Conservation (phyloP, 148 eudicot species). For the Polygonum maritimum region DNA sequence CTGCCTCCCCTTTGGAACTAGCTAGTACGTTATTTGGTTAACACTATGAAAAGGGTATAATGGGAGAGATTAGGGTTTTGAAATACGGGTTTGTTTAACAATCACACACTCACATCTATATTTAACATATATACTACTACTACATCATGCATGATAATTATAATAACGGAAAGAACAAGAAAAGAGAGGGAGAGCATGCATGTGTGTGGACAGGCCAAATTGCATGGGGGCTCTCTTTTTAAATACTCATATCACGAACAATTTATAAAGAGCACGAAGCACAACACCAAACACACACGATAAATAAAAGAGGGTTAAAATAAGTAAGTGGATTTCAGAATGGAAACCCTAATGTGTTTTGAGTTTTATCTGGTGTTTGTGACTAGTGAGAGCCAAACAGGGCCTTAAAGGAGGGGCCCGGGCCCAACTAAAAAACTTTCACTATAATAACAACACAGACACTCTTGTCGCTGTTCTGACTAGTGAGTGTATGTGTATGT, state of each 20-base stretch:
- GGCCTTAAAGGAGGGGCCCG: neutral
- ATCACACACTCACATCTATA: too few relatives aligned
- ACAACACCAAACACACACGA: neutral
- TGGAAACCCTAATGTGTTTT: neutral
- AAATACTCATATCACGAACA: neutral
- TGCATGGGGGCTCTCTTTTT: neutral
- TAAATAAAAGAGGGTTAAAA: neutral
- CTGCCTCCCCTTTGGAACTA: neutral
- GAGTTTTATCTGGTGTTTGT: neutral
- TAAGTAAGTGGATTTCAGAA: neutral
- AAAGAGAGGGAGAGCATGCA: neutral
- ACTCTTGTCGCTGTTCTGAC: neutral
- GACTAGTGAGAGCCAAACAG: neutral
- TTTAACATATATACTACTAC: too few relatives aligned
- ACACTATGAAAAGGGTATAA: too few relatives aligned
- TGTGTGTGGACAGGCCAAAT: neutral
- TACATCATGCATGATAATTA: too few relatives aligned
- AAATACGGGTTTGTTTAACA: neutral
- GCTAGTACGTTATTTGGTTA: too few relatives aligned
- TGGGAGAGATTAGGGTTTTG: too few relatives aligned
- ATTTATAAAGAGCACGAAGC: neutral
- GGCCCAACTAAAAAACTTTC: neutral
- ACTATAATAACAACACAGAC: neutral
- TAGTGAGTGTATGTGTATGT: neutral
- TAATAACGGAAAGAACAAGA: neutral